Evolutionary conservation across 441 rosid species (phyloP), one percentile per base, ranked within the genome.

Genomic region (Mallotus japonicus): DNA sequence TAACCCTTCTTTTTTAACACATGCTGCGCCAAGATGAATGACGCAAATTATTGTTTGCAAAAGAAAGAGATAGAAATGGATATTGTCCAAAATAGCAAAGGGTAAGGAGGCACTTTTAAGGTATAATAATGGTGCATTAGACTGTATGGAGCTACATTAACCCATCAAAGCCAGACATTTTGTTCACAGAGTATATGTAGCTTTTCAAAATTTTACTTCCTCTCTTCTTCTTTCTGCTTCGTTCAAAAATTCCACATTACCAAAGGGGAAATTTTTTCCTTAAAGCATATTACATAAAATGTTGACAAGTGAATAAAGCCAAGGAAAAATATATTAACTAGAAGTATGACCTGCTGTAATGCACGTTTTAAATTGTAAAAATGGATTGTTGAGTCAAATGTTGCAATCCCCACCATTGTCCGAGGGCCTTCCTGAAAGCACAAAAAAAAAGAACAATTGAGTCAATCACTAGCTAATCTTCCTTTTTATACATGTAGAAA

Each of bases 381-480:
- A 65, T 92, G 97, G 71, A 92, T 85, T 46, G 93, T 83, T 6
- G 89, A 82, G 74, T 90, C 95, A 77, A 82, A 92, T 56, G 97
- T 92, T 59, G 93, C 95, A 77, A 92, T 80, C 54, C 97, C 97
- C 51, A 90, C 95, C 86, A 86, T 79, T 61, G 93, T 90, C 73
- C 86, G 84, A 65, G 88, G 87, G 71, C 92, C 92, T 84, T 89
- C 97, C 97, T 91, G 89, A 19, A 70, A 55, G 11, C n/a, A 60
- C 20, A 32, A 60, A 28, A 32, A 32, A 4, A 4, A 19, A 20
- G 12, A 54, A 17, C 8, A 7, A 54, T 15, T 5, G 10, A 54
- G n/a, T 16, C 20, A 32, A 34, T 61, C 65, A 61, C 19, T 32
- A 61, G 4, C 65, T 1, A 61, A 0, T 44, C 16, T 5, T 61